Percentiles rank a stretch among this genome's conserved stretches.
phyloP scores from a whole-genome alignment of 2,329 filamentous ascomycete species.

The Penicillium sp. region DNA sequence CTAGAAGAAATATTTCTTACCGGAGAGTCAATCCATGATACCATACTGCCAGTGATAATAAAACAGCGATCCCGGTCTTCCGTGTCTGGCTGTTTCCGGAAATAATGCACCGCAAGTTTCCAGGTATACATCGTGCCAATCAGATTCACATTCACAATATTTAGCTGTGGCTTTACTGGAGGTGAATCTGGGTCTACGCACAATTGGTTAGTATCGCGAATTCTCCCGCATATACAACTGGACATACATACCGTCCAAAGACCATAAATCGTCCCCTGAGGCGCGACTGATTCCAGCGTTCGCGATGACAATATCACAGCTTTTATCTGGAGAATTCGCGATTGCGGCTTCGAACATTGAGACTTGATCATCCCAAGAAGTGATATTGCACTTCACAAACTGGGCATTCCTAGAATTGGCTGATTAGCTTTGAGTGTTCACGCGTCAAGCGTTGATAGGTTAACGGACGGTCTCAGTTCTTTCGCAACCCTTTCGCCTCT shows the following conservation, averaged over 20 bases:
- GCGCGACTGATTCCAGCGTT: constrained; percentile 50
- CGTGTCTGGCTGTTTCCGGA: constrained; percentile 44
- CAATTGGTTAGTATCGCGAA: constrained; percentile 5
- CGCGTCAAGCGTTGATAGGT: neutral
- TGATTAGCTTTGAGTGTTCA: neutral
- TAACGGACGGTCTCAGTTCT: constrained; percentile 36
- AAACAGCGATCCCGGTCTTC: constrained; percentile 52
- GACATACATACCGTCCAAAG: constrained; percentile 36
- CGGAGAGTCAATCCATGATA: constrained; percentile 53
- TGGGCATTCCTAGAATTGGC: constrained; percentile 16
- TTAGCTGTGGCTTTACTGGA: constrained; percentile 45
- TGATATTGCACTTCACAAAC: constrained; percentile 50
- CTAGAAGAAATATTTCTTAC: constrained; percentile 13
- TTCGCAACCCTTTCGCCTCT: constrained; percentile 37
- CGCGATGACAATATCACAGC: constrained; percentile 53
- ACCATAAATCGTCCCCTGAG: constrained; percentile 45
- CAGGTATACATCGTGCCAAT: constrained; percentile 51
- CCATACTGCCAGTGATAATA: constrained; percentile 55
- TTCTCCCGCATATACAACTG: neutral
- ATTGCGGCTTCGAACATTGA: constrained; percentile 3
- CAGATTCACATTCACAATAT: constrained; percentile 48
- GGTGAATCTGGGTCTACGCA: constrained; percentile 15
- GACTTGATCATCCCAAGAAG: constrained; percentile 35
- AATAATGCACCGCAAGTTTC: constrained; percentile 54
- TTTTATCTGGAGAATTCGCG: constrained; percentile 39